Conservation (phyloP, 805 yeast genomes). For the Lipomyces spencermartinsiae region DNA sequence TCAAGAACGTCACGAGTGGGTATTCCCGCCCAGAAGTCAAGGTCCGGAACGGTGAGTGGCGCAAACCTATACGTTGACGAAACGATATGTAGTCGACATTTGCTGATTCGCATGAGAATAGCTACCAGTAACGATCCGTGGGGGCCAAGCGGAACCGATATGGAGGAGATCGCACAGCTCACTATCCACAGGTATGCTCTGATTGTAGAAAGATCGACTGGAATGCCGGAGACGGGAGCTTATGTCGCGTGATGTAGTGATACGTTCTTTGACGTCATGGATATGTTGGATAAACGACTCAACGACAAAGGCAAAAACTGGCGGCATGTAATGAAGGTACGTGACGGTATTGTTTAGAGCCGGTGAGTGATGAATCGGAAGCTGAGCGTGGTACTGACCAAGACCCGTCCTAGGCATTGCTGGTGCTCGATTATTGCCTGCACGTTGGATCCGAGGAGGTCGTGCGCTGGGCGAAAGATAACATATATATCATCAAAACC, state of each 20-base stretch:
- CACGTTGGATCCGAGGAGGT: slow-evolving; percentile 87
- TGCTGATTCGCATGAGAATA: slow-evolving; percentile 14
- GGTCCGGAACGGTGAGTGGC: slow-evolving; percentile 66
- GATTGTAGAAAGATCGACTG: not conserved
- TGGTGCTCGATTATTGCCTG: slow-evolving; percentile 86
- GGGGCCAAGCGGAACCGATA: slow-evolving; percentile 79
- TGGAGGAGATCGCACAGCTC: slow-evolving; percentile 81
- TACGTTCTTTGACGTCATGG: slow-evolving; percentile 89
- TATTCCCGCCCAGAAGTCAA: slow-evolving; percentile 83
- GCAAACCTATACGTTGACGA: not conserved
- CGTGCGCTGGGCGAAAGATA: slow-evolving; percentile 90
- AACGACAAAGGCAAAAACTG: slow-evolving; percentile 97
- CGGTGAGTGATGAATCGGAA: not conserved
- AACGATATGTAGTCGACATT: not conserved
- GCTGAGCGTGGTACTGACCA: not conserved
- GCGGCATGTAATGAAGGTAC: slow-evolving; percentile 86
- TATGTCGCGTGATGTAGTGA: slow-evolving; percentile 46
- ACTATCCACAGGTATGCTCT: slow-evolving; percentile 62
- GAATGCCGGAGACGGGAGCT: not conserved
- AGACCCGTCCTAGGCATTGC: slow-evolving; percentile 56
- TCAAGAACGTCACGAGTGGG: slow-evolving; percentile 86
- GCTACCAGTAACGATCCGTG: slow-evolving; percentile 88
- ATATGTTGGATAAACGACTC: slow-evolving; percentile 86
- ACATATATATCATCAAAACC: slow-evolving; percentile 85
- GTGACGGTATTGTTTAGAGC: not conserved